phyloP scores from a whole-genome alignment of 2,329 filamentous ascomycete species.

The Colletotrichum sp. region DNA sequence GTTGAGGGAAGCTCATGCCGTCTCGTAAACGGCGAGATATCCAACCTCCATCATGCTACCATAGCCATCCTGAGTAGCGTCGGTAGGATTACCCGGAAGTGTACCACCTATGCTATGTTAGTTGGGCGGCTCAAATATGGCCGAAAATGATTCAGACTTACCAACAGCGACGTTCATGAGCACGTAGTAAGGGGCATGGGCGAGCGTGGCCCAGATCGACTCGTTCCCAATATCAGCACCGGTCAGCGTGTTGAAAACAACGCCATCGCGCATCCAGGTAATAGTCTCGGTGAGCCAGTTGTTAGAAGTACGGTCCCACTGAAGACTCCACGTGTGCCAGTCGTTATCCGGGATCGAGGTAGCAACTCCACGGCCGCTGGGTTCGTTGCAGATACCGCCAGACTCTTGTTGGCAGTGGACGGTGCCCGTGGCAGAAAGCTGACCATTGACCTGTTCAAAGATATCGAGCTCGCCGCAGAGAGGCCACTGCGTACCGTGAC shows the following conservation, averaged over 20 bases:
- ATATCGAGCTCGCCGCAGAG: slow-evolving; percentile 62
- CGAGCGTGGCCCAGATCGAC: slow-evolving; percentile 53
- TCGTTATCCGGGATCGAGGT: slow-evolving; percentile 40
- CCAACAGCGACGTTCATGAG: slow-evolving; percentile 62
- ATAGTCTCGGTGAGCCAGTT: slow-evolving; percentile 56
- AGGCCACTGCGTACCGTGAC: slow-evolving; percentile 56
- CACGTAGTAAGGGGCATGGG: slow-evolving; percentile 55
- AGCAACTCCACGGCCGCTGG: slow-evolving; percentile 42
- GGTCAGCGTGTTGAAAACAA: slow-evolving; percentile 45
- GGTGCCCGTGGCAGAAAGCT: slow-evolving; percentile 50
- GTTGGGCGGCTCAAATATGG: neutral
- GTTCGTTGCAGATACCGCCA: slow-evolving; percentile 59
- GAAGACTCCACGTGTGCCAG: slow-evolving; percentile 56
- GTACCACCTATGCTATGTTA: neutral
- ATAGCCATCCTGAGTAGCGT: slow-evolving; percentile 47
- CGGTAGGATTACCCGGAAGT: slow-evolving; percentile 51
- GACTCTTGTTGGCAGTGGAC: slow-evolving; percentile 52
- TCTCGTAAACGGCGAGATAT: slow-evolving; percentile 51
- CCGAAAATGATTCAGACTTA: slow-evolving; percentile 34
- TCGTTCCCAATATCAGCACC: slow-evolving; percentile 50
- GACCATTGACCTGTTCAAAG: slow-evolving; percentile 60
- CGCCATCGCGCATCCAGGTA: slow-evolving; percentile 54
- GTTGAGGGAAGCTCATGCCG: neutral
- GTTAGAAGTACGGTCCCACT: slow-evolving; percentile 51
- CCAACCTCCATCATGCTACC: slow-evolving; percentile 57